Evolutionary conservation across 768 basidiomycete genomes (phyloP).

Genomic region (Pleurotus tuber-regium): DNA sequence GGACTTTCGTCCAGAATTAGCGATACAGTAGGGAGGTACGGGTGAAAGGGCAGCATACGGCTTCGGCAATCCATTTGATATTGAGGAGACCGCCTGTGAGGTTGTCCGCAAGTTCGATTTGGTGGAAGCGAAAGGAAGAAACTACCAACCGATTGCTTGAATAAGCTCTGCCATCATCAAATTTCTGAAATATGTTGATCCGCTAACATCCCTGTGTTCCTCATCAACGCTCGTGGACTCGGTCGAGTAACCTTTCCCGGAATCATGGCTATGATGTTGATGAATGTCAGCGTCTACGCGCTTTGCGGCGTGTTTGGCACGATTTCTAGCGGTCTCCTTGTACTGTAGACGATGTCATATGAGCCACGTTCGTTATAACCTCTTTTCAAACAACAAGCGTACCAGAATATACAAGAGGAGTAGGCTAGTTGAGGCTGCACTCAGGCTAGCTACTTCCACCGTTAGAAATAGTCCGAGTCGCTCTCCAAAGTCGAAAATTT

Average conservation of each 20-base stretch:
- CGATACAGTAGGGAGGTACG: not conserved
- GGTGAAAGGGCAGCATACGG: conserved; percentile 23
- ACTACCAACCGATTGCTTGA: conserved; percentile 27
- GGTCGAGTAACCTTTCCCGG: conserved; percentile 21
- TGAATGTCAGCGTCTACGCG: too few relatives aligned
- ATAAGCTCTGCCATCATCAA: conserved; percentile 29
- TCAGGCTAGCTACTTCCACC: conserved; percentile 26
- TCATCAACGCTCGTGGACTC: conserved; percentile 25
- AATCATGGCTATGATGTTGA: conserved; percentile 20
- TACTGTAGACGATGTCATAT: not conserved
- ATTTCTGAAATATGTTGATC: conserved; percentile 25
- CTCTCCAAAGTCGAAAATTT: not conserved
- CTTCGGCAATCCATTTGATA: conserved; percentile 30
- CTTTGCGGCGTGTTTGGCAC: conserved; percentile 7
- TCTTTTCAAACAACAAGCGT: not conserved
- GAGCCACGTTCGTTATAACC: not conserved
- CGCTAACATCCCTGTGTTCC: conserved; percentile 20
- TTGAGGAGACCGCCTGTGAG: conserved; percentile 34
- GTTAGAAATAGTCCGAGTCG: conserved; percentile 26
- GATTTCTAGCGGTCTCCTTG: not conserved
- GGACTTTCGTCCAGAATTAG: conserved; percentile 15
- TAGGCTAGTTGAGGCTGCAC: conserved; percentile 23
- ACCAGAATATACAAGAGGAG: conserved; percentile 28
- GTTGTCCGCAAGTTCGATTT: not conserved
- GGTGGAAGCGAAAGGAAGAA: not conserved